A percentile compares a stretch with the other conserved stretches of the same genome.
Evolutionary conservation across 129 eudicot species (phyloP).

Genomic region (Flaveria linearis): DNA sequence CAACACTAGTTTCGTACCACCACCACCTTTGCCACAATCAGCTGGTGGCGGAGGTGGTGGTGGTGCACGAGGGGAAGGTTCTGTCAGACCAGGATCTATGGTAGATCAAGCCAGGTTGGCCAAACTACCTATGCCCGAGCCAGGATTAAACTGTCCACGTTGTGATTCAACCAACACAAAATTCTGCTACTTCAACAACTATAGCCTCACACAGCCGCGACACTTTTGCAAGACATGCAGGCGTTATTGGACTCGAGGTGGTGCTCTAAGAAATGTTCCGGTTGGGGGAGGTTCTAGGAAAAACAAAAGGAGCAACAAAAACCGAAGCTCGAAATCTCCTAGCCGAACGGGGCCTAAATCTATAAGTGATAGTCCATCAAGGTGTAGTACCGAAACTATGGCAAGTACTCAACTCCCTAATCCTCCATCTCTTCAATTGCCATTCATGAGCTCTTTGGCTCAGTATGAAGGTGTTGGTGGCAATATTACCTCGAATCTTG

Average conservation of each 20-base stretch:
- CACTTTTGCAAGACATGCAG: constrained; percentile 79
- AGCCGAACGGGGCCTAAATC: constrained; percentile 44
- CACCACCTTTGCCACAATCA: constrained; percentile 33
- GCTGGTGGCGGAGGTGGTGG: constrained; percentile 31
- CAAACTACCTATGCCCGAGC: constrained; percentile 61
- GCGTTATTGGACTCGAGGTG: constrained; percentile 66
- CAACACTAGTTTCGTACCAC: constrained; percentile 40
- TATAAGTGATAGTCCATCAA: constrained; percentile 48
- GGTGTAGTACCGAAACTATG: constrained; percentile 52
- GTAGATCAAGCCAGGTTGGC: constrained; percentile 74
- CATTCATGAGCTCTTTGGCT: constrained; percentile 54
- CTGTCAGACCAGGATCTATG: constrained; percentile 68
- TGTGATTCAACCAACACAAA: constrained; percentile 71
- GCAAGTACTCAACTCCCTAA: constrained; percentile 37
- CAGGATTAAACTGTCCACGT: constrained; percentile 66
- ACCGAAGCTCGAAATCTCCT: constrained; percentile 48
- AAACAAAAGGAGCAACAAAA: constrained; percentile 58
- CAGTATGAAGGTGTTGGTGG: constrained; percentile 47
- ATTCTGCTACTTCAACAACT: constrained; percentile 79
- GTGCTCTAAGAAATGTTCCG: constrained; percentile 65
- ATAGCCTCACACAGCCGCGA: constrained; percentile 65
- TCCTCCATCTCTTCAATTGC: constrained; percentile 48
- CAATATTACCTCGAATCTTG: constrained; percentile 40
- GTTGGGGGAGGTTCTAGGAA: constrained; percentile 78
- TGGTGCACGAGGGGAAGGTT: constrained; percentile 40